These are phyloP conservation scores for Dendrobium chrysotoxum DNA, from an alignment of 106 monocot species.

Conservation along the genomic window DNA sequence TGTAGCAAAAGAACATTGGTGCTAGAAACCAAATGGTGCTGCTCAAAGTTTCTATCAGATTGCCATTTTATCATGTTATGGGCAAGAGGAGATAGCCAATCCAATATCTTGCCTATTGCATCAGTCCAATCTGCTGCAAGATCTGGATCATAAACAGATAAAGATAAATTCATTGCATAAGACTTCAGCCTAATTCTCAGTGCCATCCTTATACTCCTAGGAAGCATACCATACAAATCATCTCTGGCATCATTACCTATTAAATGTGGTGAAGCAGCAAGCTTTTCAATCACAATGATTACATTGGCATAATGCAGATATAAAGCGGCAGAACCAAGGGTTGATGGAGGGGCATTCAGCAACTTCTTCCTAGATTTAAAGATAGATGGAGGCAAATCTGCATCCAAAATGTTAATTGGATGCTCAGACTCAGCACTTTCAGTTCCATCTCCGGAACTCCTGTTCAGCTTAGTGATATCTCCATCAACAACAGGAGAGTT, in stretches of 20 bases:
- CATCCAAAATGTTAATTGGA: background rate
- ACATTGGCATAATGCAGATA: conserved; percentile 73
- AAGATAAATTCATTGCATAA: conserved; percentile 13
- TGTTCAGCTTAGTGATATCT: no score
- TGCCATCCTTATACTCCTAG: conserved; percentile 39
- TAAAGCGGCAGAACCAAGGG: conserved; percentile 61
- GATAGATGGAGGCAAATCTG: conserved; percentile 4
- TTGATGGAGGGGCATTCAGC: conserved; percentile 30
- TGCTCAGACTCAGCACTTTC: background rate
- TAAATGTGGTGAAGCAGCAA: conserved; percentile 38
- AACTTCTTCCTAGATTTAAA: conserved; percentile 20
- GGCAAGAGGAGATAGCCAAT: conserved; percentile 78
- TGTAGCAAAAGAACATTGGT: conserved; percentile 52
- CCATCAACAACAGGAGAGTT: no score
- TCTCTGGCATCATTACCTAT: conserved; percentile 59
- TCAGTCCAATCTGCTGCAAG: conserved; percentile 61
- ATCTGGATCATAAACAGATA: conserved; percentile 25
- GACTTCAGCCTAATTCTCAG: conserved; percentile 45
- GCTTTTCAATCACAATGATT: conserved; percentile 68
- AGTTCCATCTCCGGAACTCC: background rate
- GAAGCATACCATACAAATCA: conserved; percentile 65
- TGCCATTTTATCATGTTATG: conserved; percentile 84
- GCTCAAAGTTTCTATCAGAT: conserved; percentile 64
- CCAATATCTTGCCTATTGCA: conserved; percentile 43
- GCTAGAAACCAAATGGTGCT: conserved; percentile 34